A percentile compares a stretch with the other conserved stretches of the same genome.
Conservation (phyloP, 768 basidiomycete genomes). For the Rhodosporidiobolus sp. region DNA sequence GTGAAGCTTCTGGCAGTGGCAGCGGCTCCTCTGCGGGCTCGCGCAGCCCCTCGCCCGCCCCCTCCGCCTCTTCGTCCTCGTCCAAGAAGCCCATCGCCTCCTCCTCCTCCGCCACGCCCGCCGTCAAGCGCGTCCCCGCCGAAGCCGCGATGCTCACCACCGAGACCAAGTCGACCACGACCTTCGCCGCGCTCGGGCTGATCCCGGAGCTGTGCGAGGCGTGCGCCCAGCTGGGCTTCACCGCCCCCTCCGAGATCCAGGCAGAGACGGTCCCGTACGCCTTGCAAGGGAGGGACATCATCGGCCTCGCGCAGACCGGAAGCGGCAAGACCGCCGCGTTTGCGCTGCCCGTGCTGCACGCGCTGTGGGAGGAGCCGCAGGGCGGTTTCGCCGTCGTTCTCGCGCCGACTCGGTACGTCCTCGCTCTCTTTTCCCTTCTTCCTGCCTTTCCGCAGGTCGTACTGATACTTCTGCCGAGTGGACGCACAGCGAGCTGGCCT, state of each 20-base stretch:
- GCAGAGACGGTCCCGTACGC: slow-evolving; percentile 78
- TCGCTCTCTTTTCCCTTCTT: slow-evolving; percentile 68
- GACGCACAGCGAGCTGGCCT: slow-evolving; percentile 73
- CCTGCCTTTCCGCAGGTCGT: slow-evolving; percentile 50
- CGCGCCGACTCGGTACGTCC: slow-evolving; percentile 72
- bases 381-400: slow-evolving; percentile 89
- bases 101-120: background rate
- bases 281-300: slow-evolving; percentile 86
- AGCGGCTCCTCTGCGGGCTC: slow-evolving; percentile 4
- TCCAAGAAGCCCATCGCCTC: slow-evolving; percentile 6
- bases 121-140: background rate
- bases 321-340: slow-evolving; percentile 98
- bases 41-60: background rate
- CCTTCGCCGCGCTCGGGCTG: slow-evolving; percentile 80
- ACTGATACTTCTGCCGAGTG: background rate
- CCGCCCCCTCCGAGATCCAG: slow-evolving; percentile 86
- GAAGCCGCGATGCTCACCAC: slow-evolving; percentile 11
- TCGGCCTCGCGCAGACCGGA: slow-evolving; percentile 96
- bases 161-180: slow-evolving; percentile 41
- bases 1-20: slow-evolving; percentile 3
- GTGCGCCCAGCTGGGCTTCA: slow-evolving; percentile 75
- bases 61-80: slow-evolving; percentile 21
- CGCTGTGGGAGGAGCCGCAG: slow-evolving; percentile 91
- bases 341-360: slow-evolving; percentile 90
- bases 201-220: slow-evolving; percentile 86